Base-by-base conservation (phyloP, 305 asterid species). In the Ajuga reptans region DNA sequence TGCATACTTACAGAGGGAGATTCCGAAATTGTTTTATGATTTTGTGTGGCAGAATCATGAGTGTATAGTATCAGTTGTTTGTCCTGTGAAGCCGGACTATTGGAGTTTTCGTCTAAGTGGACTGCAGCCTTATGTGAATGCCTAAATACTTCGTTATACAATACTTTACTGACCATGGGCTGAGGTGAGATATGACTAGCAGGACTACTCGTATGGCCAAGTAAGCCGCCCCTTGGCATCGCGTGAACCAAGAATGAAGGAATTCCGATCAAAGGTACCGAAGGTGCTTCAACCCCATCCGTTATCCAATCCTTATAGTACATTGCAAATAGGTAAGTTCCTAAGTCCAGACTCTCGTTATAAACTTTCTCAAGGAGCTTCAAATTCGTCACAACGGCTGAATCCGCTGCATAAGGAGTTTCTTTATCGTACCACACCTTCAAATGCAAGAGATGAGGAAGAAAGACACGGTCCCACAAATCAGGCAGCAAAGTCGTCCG, bases 241-340 rank as follows among this genome's bases (percentile, higher is more conserved):
- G 60, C 29, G 27, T 49, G 77, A 66, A 57, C 64, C 39, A 85
- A 64, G 55, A 83, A 37, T 16, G 82, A 63, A 37, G 97, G 96
- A 12, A 82, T 76, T 66, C 68, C 74, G 43, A 87, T 68, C 7
- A 78, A 45, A 31, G 96, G 97, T 57, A 84, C 31, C 1, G 81
- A 66, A 46, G 96, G 91, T 53, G 82, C 84, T 75, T 82, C 91
- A 37, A 61, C 78, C 45, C 89, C 92, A 50, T 84, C 89, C 1
- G 81, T 84, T 62, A 90, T 78, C 96, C 97, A 90, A 69, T 85
- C 89, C 61, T 87, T 90, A 77, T 88, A 90, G 77, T 90, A 90
- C 72, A 73, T 65, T 45, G 97, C 88, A 63, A 85, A 81, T 65
- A 63, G 80, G 54, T 37, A 74, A 52, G 97, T 90, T 43, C 89